phyloP scores from a whole-genome alignment of 305 asterid genomes.

The Solanum hybrid region DNA sequence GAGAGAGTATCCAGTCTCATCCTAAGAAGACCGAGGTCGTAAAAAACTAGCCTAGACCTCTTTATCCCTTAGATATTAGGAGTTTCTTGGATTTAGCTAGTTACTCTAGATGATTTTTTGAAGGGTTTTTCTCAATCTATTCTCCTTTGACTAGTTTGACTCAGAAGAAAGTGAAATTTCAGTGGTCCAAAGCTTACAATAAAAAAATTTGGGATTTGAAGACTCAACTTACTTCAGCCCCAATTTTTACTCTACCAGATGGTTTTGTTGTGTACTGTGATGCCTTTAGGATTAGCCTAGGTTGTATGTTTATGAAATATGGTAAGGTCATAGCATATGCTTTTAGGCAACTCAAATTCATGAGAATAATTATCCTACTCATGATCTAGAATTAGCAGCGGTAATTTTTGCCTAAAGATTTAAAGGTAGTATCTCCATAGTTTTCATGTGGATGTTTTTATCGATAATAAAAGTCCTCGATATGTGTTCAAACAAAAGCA shows the following conservation, averaged over 20 bases:
- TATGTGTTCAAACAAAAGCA: neutral
- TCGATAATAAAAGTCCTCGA: neutral
- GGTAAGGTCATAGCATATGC: neutral
- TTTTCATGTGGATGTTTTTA: neutral
- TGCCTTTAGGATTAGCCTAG: neutral
- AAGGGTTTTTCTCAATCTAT: neutral
- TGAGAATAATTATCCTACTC: neutral
- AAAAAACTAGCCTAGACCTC: neutral
- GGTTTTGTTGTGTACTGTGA: neutral
- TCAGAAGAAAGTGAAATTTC: neutral
- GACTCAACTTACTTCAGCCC: neutral
- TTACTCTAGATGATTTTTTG: no score
- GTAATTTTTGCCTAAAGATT: neutral
- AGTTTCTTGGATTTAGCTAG: neutral
- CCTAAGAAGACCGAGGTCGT: neutral
- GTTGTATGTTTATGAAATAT: neutral
- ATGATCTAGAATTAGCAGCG: neutral
- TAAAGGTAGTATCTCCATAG: neutral
- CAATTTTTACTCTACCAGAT: neutral
- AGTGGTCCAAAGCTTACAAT: neutral
- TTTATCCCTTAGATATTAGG: neutral
- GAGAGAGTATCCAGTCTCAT: neutral
- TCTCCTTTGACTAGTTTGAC: neutral
- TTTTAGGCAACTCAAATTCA: neutral
- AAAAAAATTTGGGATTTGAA: neutral